Conservation (phyloP, 345 rosid species). For the Capsella bursapastoris region DNA sequence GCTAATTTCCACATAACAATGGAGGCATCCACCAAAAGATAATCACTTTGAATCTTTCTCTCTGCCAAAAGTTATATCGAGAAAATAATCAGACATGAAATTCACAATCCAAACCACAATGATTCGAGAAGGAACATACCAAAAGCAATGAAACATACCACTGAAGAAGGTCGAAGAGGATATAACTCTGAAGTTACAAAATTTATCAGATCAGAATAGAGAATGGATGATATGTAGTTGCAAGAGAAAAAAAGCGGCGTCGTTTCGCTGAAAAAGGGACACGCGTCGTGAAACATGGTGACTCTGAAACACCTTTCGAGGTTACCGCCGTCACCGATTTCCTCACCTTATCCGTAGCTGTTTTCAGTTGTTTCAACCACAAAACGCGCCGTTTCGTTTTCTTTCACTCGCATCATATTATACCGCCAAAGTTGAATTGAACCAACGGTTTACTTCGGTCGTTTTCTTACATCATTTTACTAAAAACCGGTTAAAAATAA, state of each 20-base stretch:
- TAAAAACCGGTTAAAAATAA: neutral
- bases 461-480: neutral
- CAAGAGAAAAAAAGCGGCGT: neutral
- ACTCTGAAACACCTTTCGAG: constrained; percentile 38
- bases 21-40: neutral
- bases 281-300: constrained; percentile 39
- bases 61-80: neutral
- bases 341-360: neutral
- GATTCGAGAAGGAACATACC: constrained; percentile 9
- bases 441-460: neutral
- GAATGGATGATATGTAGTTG: neutral
- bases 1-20: constrained; percentile 50
- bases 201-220: neutral
- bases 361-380: neutral
- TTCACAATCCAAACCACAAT: neutral
- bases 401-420: neutral
- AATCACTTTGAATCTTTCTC: neutral
- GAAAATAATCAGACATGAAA: constrained; percentile 9
- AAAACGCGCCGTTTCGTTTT: constrained; percentile 32
- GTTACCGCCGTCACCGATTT: constrained; percentile 24
- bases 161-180: neutral
- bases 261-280: constrained; percentile 9
- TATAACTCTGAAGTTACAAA: neutral
- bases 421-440: constrained; percentile 5
- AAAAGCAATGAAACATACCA: constrained; percentile 33